Evolutionary conservation across 164 flowering plant species (phyloP), one percentile per base, ranked within the genome.

Genomic region (Magnolia officinalis): DNA sequence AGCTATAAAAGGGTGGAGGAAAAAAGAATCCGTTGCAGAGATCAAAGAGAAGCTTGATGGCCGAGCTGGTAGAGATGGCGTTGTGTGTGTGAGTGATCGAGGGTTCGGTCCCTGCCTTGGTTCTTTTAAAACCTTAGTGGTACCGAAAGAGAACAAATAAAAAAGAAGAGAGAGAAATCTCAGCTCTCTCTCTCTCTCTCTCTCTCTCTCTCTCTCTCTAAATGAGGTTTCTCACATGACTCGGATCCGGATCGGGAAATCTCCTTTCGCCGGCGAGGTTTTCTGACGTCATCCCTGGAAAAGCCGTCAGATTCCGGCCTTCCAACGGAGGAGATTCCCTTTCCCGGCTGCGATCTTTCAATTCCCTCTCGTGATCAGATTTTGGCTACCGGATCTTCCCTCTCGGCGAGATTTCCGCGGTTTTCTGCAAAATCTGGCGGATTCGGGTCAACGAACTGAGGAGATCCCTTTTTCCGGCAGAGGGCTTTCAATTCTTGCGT

Each of bases 291-390:
- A 3, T 16, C 70, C 21, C 14, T 29, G 52, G 69, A 51, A 13
- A 37, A 24, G 31, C 26, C 26, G 67, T 63, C 50, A 74, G 26
- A 45, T 64, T 52, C 70, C 26, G 70, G 67, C 37, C 70, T 50
- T 50, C 31, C 69, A 65, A 45, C 49, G 70, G 76, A 73, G 75
- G 75, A 73, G 75, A 59, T 61, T 55, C 58, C 66, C 19, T 19
- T 59, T 73, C 23, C 58, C 51, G 67, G 75, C 67, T 64, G 24
- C 50, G 67, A 59, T 63, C 70, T 49, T 74, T 21, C 26, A 49
- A 74, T 63, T 64, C 18, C 37, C 31, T 11, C 29, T 3, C 20
- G 2, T 8, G 29, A 29, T 23, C 37, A 2, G 70, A 23, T 72
- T 52, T 63, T 14, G 31, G 63, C 6, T 21, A 5, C 63, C 45